Base-by-base conservation (phyloP, 2,329 filamentous ascomycete genomes). In the Pestalotiopsis fici region DNA sequence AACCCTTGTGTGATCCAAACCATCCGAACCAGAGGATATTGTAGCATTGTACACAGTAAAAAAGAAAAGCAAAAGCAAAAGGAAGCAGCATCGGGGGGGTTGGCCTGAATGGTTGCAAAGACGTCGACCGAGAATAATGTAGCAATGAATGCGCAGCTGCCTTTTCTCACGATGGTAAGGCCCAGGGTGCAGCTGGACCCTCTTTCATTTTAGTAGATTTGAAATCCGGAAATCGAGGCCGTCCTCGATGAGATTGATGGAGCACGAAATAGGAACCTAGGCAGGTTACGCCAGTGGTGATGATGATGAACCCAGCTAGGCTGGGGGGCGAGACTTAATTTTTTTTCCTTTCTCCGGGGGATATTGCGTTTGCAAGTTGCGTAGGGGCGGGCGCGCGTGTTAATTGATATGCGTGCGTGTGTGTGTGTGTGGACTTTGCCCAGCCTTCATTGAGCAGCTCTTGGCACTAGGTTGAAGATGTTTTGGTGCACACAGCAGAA, bases 131-230 rank as follows among this genome's bases (percentile, higher is more conserved):
- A 9, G 7, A n/a, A 50, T 4, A 12, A n/a, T 6, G 21, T 23
- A n/a, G 18, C 43, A 50, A 23, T 50, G 31, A 35, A 50, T 23
- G 15, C n/a, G 43, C 43, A 50, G 21, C 21, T 21, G 43, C 43
- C 18, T 23, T 15, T 35, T 35, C 25, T 37, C 25, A 31, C 28
- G 57, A 21, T 35, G 31, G 31, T 35, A 35, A 35, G 31, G 31
- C 25, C 57, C 13, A 27, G 59, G 27, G 35, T 61, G 35, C 37
- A 21, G 37, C 35, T 18, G 28, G 60, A 63, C 60, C 39, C 60
- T 63, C 60, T 43, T 63, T 63, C 60, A 63, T 63, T 63, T 43
- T 63, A 50, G 55, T 63, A 50, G 60, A 43, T 63, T 47, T 43
- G 35, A 43, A 50, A 60, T 60, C 57, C 57, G 57, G 28, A 12